Base-by-base conservation (phyloP, 2,329 filamentous ascomycete genomes). In the Ascochyta lentis region DNA sequence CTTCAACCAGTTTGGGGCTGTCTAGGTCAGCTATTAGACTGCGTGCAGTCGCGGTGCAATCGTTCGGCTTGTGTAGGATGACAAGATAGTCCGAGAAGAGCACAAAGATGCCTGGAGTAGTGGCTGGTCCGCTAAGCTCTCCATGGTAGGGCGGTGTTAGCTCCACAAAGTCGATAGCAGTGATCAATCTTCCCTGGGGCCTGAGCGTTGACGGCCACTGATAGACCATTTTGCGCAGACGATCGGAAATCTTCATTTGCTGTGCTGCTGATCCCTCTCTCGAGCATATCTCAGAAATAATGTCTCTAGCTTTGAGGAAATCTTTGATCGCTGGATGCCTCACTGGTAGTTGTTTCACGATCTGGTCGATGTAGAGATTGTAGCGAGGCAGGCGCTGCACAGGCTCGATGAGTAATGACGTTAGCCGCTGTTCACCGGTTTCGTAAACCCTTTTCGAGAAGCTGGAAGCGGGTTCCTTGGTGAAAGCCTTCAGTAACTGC, bases 221-320 rank as follows among this genome's bases (percentile, higher is more conserved):
- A 66, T 91, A 86, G 38, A 96, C 84, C 74, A 95, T 84, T 61
- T 89, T 88, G 60, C 88, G 88, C 43, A 97, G 79, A 38, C 90
- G 87, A 63, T 87, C 89, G 31, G 89, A 84, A 40, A 91, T 82
- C 63, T 91, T 89, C 9, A 88, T 87, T 64, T 92, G 90, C 68
- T 91, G 89, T 3, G 80, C 77, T 75, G 81, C 68, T 68, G 90
- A 71, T 78, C 90, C 83, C 67, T 97, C 94, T 78, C 97, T 88
- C 15, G 94, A 96, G 76, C 95, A 99, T 39, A 99, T 99, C 49
- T 96, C 95, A 19, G 93, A 92, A 63, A 99, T 92, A 49, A 96
- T 90, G 73, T 98, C 95, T 63, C 94, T 85, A 0, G 95, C 93
- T 71, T 92, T 93, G 38, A 97, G 84, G 77, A 99, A 88, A 3